phyloP scores from a whole-genome alignment of 2,329 filamentous ascomycete genomes.

The Xylaria sp. region DNA sequence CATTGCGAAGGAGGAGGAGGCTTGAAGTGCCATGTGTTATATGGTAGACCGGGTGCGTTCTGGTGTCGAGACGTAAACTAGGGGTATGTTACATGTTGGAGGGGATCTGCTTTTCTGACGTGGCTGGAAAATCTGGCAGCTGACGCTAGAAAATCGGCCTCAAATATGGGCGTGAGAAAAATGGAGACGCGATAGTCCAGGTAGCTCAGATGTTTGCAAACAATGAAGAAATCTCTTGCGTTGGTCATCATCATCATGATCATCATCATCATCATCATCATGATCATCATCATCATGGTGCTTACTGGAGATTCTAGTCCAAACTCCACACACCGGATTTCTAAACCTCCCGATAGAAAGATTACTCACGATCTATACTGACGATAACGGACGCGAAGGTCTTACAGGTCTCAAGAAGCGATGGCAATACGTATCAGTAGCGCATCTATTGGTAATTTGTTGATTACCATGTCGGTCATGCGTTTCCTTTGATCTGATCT shows the following conservation, averaged over 20 bases:
- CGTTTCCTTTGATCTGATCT: constrained; percentile 18
- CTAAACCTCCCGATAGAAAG: too few species aligned
- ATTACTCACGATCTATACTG: neutral
- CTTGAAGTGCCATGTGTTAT: neutral
- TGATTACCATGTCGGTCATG: neutral
- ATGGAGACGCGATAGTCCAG: neutral
- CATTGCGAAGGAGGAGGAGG: neutral
- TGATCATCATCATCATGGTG: neutral
- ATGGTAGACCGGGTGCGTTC: neutral
- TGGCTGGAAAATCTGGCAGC: neutral
- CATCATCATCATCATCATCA: too few species aligned
- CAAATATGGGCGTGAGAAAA: neutral
- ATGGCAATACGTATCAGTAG: neutral
- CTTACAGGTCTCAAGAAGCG: constrained; percentile 2
- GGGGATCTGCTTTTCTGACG: constrained; percentile 3
- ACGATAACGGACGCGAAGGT: neutral
- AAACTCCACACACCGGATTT: too few species aligned
- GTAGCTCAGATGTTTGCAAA: neutral
- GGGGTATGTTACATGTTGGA: neutral
- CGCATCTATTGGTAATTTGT: neutral
- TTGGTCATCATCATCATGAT: too few species aligned
- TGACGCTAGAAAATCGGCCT: neutral
- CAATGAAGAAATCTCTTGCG: constrained; percentile 13
- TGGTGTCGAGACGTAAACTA: neutral
- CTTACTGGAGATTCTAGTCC: neutral